Evolutionary conservation across 768 basidiomycete genomes (phyloP), one percentile per base, ranked within the genome.

Genomic region (Collybiopsis confluens): DNA sequence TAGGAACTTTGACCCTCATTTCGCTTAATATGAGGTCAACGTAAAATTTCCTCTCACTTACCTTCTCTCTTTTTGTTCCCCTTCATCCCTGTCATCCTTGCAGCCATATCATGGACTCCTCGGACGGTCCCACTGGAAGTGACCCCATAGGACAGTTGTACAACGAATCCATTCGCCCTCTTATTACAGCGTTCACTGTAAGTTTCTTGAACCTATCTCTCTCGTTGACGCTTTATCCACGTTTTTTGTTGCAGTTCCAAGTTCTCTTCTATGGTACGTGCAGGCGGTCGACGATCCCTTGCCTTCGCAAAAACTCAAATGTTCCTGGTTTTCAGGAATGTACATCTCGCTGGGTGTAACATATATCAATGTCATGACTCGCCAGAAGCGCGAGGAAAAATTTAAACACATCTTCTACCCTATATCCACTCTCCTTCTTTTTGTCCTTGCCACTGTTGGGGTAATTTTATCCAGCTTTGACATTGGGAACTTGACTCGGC

Each of bases 251-350:
- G 20, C 48, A 52, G 50, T 41, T 52, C 16, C 24, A 52, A 30
- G 37, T 52, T 13, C 37, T 52, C 41, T 52, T 52, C 26, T 52
- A 52, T 16, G 50, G 50, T 50, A 38, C 37, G 48, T 50, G 10
- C 16, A 37, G 4, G 2, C 11, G n/a, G 21, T 9, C 37, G 16
- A 16, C n/a, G 10, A 26, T 30, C 13, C 10, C n/a, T 28, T 10
- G 21, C 18, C 20, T 18, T 5, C 38, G 26, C 1, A 0, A 38
- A 37, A 13, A 0, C 11, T 50, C 20, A 47, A 24, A 9, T 18
- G 28, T 27, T 28, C 4, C 30, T 6, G 13, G 20, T 21, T 24
- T 42, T 21, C 27, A 52, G 50, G 50, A 24, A 28, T 52, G 24
- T 41, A 52, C 21, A 27, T 52, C 23, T 27, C 41, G 15, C 24